Percentiles rank a stretch among this genome's conserved stretches.
phyloP scores from a whole-genome alignment of 768 basidiomycete genomes.

The Strobilomyces dryophilus region DNA sequence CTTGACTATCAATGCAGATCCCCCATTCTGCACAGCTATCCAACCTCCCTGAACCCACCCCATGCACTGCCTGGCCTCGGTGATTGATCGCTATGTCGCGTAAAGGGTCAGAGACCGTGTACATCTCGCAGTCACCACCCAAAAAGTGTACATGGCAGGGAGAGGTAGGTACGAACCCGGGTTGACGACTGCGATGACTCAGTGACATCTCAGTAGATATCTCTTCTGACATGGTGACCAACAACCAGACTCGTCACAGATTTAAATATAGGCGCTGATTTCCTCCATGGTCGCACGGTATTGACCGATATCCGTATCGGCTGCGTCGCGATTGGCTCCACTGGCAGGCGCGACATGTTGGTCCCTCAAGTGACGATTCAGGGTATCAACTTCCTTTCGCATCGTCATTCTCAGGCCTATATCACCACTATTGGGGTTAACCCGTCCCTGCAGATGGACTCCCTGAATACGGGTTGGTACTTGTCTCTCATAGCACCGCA shows the following conservation, averaged over 20 bases:
- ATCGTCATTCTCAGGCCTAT: too few relatives aligned
- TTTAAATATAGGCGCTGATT: neutral
- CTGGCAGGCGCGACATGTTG: neutral
- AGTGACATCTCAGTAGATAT: neutral
- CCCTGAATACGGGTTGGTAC: too few relatives aligned
- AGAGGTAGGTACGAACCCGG: neutral
- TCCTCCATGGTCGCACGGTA: neutral
- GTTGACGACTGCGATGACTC: neutral
- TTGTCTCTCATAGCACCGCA: too few relatives aligned
- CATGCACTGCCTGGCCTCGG: too few relatives aligned
- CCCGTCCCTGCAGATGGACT: too few relatives aligned
- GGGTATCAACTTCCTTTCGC: neutral
- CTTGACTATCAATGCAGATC: too few relatives aligned
- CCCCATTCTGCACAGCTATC: too few relatives aligned
- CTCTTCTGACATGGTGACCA: neutral
- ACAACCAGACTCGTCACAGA: neutral
- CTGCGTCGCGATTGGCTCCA: neutral
- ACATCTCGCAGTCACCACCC: too few relatives aligned
- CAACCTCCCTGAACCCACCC: too few relatives aligned
- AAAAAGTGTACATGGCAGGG: neutral
- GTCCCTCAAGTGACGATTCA: neutral
- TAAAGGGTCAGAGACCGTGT: too few relatives aligned
- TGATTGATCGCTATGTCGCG: too few relatives aligned
- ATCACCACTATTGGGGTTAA: too few relatives aligned
- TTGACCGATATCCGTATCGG: neutral